Base-by-base conservation (phyloP, 139 green algal genomes). In the Ettlia oleoabundans region DNA sequence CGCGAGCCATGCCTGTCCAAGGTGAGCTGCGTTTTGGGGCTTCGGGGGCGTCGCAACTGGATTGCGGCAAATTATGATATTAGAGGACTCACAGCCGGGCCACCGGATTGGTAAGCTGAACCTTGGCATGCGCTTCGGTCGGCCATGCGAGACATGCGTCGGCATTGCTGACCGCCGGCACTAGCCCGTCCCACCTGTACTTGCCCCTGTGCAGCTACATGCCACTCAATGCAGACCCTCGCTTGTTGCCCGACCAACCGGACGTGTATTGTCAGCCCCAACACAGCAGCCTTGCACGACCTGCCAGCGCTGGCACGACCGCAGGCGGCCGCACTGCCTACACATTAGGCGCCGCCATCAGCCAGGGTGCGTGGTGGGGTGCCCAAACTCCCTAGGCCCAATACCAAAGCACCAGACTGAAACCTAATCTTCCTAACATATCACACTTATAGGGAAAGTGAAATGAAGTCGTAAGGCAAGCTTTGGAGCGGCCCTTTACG, bases 361-460 rank as follows among this genome's bases (percentile, higher is more conserved):
- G 22, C 33, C 21, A 24, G 19, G 72, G 72, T 80, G 73, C 6
- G 71, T 62, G n/a, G n/a, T n/a, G n/a, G n/a, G n/a, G n/a, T n/a
- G n/a, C n/a, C n/a, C n/a, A n/a, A n/a, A n/a, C n/a, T n/a, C n/a
- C n/a, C n/a, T n/a, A n/a, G n/a, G n/a, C n/a, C n/a, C n/a, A n/a
- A n/a, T n/a, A n/a, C n/a, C n/a, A n/a, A n/a, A n/a, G n/a, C n/a
- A n/a, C n/a, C n/a, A n/a, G n/a, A n/a, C n/a, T n/a, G n/a, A n/a
- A n/a, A n/a, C n/a, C n/a, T n/a, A n/a, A n/a, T n/a, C n/a, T n/a
- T n/a, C n/a, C n/a, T n/a, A n/a, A n/a, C n/a, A n/a, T n/a, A n/a
- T n/a, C n/a, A n/a, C n/a, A n/a, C n/a, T n/a, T n/a, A n/a, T n/a
- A n/a, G n/a, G n/a, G n/a, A n/a, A n/a, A n/a, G n/a, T n/a, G n/a